A percentile compares a stretch with the other conserved stretches of the same genome.
These are phyloP conservation scores for Lunasporangiospora selenospora DNA, from an alignment of 192 early-diverging fungal genomes.

Conservation along the genomic window DNA sequence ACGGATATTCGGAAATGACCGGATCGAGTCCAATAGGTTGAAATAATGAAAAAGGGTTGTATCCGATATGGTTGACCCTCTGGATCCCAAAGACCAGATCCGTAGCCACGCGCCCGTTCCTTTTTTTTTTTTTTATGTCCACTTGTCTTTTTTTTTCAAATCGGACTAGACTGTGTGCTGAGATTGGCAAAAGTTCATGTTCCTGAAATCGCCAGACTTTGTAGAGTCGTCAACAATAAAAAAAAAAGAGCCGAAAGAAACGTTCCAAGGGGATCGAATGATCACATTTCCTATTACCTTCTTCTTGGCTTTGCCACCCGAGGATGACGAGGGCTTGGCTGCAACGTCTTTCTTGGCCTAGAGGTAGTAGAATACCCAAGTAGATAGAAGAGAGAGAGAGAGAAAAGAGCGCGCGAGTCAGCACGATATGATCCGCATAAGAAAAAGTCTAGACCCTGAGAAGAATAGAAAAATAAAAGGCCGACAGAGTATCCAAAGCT, in stretches of 20 bases:
- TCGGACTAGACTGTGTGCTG: no score
- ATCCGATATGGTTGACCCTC: no score
- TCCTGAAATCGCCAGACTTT: not conserved
- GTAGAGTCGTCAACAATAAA: no score
- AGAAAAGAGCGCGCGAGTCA: not conserved
- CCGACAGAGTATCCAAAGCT: no score
- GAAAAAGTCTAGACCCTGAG: no score
- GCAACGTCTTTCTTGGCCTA: constrained; percentile 70
- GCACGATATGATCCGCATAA: not conserved
- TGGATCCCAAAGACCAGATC: not conserved
- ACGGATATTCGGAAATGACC: not conserved
- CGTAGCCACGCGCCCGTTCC: no score
- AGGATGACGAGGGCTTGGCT: constrained; percentile 61
- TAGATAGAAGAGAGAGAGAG: not conserved
- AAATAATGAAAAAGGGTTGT: no score
- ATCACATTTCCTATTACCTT: constrained; percentile 52
- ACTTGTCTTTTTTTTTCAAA: no score
- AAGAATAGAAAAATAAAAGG: no score
- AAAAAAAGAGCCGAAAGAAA: no score
- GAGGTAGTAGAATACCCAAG: not conserved
- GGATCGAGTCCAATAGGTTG: not conserved
- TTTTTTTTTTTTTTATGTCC: no score
- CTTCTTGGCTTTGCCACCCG: constrained; percentile 65
- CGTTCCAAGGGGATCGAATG: no score
- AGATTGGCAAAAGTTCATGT: not conserved